Percentiles rank a stretch among this genome's conserved stretches.
These are phyloP conservation scores for Podospora pseudopauciseta DNA, from an alignment of 495 filamentous ascomycete genomes.

Conservation along the genomic window DNA sequence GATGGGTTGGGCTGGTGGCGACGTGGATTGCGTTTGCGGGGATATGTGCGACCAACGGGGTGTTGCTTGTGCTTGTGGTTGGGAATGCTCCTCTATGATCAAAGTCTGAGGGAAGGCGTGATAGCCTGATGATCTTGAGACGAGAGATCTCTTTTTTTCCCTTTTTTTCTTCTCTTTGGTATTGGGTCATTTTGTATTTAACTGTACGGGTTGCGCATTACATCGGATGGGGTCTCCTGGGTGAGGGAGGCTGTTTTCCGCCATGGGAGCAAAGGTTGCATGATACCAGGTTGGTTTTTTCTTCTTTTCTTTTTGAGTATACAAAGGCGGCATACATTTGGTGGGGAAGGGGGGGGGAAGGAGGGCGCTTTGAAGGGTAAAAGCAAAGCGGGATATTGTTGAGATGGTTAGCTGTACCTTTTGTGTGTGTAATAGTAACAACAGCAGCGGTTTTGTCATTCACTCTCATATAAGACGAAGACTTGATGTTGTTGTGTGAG, in stretches of 20 bases:
- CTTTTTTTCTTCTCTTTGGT: neutral
- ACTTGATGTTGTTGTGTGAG: neutral
- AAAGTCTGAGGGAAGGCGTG: neutral
- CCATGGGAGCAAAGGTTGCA: neutral
- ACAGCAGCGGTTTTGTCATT: neutral
- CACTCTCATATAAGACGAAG: neutral
- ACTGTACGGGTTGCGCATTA: neutral
- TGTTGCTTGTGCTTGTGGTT: slow-evolving; percentile 48
- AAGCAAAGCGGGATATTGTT: neutral
- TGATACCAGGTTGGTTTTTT: slow-evolving; percentile 1
- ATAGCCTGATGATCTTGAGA: neutral
- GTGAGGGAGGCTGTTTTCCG: neutral
- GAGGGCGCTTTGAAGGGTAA: neutral
- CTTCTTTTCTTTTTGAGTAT: neutral
- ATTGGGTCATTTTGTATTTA: slow-evolving; percentile 1
- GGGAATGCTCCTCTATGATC: slow-evolving; percentile 36
- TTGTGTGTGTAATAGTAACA: neutral
- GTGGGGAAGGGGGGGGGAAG: neutral
- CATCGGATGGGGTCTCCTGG: neutral
- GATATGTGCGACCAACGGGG: slow-evolving; percentile 49
- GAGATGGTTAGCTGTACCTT: neutral
- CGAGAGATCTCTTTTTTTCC: neutral
- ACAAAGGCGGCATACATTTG: too few relatives aligned
- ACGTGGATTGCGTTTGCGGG: slow-evolving; percentile 44
- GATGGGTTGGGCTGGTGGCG: slow-evolving; percentile 39